Evolutionary conservation across 2,329 filamentous ascomycete genomes (phyloP), one percentile per base, ranked within the genome.

Genomic region (Aspergillus clavatus): DNA sequence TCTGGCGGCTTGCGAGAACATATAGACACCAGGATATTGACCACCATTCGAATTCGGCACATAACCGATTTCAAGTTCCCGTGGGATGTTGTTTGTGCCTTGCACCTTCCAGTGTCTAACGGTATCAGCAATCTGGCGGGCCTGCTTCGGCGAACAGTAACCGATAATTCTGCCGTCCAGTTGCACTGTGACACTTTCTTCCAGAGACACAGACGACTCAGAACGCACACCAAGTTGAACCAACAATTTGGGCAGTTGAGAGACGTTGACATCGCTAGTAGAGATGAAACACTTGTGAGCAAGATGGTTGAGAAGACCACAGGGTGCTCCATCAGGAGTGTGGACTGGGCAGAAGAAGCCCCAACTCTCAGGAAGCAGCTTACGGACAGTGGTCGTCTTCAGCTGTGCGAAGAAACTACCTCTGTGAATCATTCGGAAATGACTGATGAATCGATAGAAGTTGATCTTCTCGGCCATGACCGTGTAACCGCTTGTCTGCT

Each of bases 391-490:
- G 0, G 93, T 98, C 0, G 93, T 98, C 72, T 96, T 97, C 53
- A 98, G 72, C 66, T 97, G 88, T 3, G 93, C 93, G 67, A 98
- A 98, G 79, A 98, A 98, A 65, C 89, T 93, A 76, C 93, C 93
- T 82, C 93, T 83, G 73, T 98, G 93, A 46, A 98, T 89, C 89
- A 96, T 96, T 56, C 93, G 86, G 79, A 98, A 98, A 69, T 98
- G 93, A 68, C 88, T 93, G 72, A 98, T 95, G 73, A 97, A 98
- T 60, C 93, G 88, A 61, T 95, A 82, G 67, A 97, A 98, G 73
- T 98, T 98, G 65, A 98, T 91, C 77, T 97, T 97, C 67, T 98
- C 93, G 2, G 93, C 93, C 41, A 97, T 90, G 40, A 98, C 89
- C 0, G 89, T 95, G 68, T 95, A 98, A 51, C 93, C 93, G 10